Base-by-base conservation (phyloP, 345 rosid genomes). In the Brassica carinata region DNA sequence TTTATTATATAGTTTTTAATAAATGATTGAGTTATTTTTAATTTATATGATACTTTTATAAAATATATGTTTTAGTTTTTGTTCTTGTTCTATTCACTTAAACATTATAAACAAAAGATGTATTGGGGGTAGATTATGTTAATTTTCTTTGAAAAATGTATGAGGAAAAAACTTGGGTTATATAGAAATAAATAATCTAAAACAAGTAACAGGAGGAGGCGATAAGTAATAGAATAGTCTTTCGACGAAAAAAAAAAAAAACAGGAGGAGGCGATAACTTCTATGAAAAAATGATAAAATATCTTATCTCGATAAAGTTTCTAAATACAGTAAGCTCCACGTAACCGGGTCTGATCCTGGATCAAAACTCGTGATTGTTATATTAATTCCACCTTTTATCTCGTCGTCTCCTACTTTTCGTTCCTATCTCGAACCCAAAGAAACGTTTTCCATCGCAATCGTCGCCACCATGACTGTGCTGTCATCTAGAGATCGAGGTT, bases 401-500 rank as follows among this genome's bases (percentile, higher is more conserved):
- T 69, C 55, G 5, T 59, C 62, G 61, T 5, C 13, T 75, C 13
- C 2, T 2, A 9, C 31, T 6, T n/a, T 27, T 68, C 18, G n/a
- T 31, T 45, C 40, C 26, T 7, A 67, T 73, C 82, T 2, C 45
- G 59, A 51, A 74, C 7, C 51, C 29, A 9, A 31, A 9, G 14
- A 61, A 6, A 51, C 3, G n/a, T 58, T 2, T 11, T 27, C 19
- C 8, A 55, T 55, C 61, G 18, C 65, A 4, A 45, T 9, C 45
- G 45, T 74, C 68, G 2, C 83, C 81, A 38, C 78, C 81, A 62
- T 83, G 75, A 74, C 86, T 2, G 59, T 61, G 31, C 77, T 59
- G 2, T 72, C 78, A 29, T 77, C 84, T 69, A 29, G 36, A 15
- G 26, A 75, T 75, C 83, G 70, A 79, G 85, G 85, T 83, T 71